A percentile compares a stretch with the other conserved stretches of the same genome.
Evolutionary conservation across 2,329 filamentous ascomycete species (phyloP).

Genomic region (Hypoxylon sp.): DNA sequence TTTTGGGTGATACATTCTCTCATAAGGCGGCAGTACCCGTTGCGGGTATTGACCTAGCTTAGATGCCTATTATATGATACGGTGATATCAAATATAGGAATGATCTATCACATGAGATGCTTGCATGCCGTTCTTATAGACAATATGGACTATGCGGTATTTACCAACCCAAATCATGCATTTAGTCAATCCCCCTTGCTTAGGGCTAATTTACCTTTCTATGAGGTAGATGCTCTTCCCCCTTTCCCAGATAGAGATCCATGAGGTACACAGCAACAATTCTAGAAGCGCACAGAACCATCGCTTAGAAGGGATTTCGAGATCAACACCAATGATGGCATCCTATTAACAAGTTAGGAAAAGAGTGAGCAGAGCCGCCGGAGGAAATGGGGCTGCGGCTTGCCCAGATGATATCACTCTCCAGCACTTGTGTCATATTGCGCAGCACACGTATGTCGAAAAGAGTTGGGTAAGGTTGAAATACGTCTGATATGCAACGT

Average conservation of each 20-base stretch:
- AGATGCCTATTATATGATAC: background rate
- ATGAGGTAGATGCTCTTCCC: background rate
- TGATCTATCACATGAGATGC: background rate
- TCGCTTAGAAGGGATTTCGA: background rate
- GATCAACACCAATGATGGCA: conserved; percentile 30
- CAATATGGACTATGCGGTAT: background rate
- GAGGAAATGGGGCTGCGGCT: conserved; percentile 19
- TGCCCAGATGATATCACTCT: conserved; percentile 37
- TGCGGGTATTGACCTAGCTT: background rate
- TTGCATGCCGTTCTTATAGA: background rate
- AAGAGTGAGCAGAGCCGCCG: conserved; percentile 33
- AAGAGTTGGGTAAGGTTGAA: background rate
- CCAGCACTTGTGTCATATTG: conserved; percentile 6
- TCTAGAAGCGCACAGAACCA: background rate
- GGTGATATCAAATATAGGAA: background rate
- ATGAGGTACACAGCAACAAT: background rate
- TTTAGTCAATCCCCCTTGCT: background rate
- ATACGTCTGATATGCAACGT: conserved; percentile 1
- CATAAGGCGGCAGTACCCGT: background rate
- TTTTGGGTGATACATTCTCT: no score
- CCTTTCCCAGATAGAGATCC: background rate
- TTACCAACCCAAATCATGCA: background rate
- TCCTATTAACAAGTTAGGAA: conserved; percentile 19
- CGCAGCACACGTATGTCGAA: conserved; percentile 1
- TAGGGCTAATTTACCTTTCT: background rate